Evolutionary conservation across 2,329 filamentous ascomycete species (phyloP), one percentile per base, ranked within the genome.

Genomic region (Hawksworthiomyces lignivorus): DNA sequence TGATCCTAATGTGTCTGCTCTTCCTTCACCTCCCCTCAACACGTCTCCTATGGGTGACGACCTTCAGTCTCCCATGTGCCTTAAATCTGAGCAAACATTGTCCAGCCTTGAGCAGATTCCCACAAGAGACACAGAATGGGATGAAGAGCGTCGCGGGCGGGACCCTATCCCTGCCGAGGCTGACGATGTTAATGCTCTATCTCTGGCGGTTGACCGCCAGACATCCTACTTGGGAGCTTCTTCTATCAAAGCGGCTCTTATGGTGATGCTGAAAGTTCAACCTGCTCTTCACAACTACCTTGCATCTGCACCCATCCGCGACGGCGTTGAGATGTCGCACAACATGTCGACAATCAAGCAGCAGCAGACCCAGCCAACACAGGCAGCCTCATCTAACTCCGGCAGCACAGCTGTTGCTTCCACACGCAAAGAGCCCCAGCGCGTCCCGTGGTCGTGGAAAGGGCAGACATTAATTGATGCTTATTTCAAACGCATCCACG

Each of bases 401-500:
- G 12, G 12, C 24, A 12, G 15, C 19, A 11, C 19, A 6, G 5
- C 8, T 5, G 18, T 19, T 14, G 7, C 32, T n/a, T 15, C 39
- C 3, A 12, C 22, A 2, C 17, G 17, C 31, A 69, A 71, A 40
- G 68, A 75, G 31, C 66, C 63, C 3, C 65, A 69, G 48, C 62
- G 68, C 35, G 67, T 78, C 20, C 60, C 74, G 28, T 75, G 77
- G 68, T 73, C 74, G 14, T 75, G 73, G 56, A 80, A 83, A 51
- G 81, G 80, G 14, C 77, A 83, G 56, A 76, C 76, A 6, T 65
- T 86, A 9, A 77, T 87, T 30, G 79, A 87, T 51, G 80, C 80
- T n/a, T 87, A 86, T 57, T 87, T 87, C 57, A 80, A 81, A 50
- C 73, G 80, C 24, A 74, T 84, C 19, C 84, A 87, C 47, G 75